Percentiles rank a stretch among this genome's conserved stretches.
Conservation (phyloP, 2,329 filamentous ascomycete genomes). For the Parascedosporium putredinis region DNA sequence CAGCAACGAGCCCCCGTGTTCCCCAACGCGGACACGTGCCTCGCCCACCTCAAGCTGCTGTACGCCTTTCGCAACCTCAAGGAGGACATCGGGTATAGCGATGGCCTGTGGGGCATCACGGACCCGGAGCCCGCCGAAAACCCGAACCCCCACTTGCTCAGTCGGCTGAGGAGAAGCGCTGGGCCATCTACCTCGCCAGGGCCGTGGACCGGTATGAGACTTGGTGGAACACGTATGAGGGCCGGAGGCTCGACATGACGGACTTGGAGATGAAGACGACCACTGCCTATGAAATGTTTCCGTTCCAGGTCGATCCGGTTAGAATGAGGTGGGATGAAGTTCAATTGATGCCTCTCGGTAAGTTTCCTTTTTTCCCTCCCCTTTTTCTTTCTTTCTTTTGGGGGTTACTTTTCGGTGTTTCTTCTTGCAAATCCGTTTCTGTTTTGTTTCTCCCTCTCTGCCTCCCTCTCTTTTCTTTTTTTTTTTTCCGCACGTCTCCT, state of each 20-base stretch:
- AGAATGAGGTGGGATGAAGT: constrained; percentile 25
- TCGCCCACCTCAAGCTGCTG: constrained; percentile 65
- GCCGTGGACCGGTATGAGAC: constrained; percentile 57
- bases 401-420: too few species aligned
- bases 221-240: constrained; percentile 46
- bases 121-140: constrained; percentile 7
- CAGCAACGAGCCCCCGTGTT: constrained; percentile 3
- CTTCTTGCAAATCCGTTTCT: background rate
- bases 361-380: constrained; percentile 13
- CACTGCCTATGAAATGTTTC: constrained; percentile 23
- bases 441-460: too few species aligned
- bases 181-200: constrained; percentile 58
- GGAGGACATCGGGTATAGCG: constrained; percentile 53
- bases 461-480: too few species aligned
- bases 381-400: background rate
- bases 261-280: constrained; percentile 22
- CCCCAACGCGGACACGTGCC: constrained; percentile 39
- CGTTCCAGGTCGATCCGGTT: constrained; percentile 13
- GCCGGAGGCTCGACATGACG: constrained; percentile 21
- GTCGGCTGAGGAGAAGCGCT: constrained; percentile 60
- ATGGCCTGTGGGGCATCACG: constrained; percentile 55
- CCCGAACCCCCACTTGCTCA: constrained; percentile 27
- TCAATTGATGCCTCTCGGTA: constrained; percentile 50
- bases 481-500: background rate
- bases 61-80: constrained; percentile 57